Base-by-base conservation (phyloP, 768 basidiomycete species). In the Cystofilobasidium bisporidii region DNA sequence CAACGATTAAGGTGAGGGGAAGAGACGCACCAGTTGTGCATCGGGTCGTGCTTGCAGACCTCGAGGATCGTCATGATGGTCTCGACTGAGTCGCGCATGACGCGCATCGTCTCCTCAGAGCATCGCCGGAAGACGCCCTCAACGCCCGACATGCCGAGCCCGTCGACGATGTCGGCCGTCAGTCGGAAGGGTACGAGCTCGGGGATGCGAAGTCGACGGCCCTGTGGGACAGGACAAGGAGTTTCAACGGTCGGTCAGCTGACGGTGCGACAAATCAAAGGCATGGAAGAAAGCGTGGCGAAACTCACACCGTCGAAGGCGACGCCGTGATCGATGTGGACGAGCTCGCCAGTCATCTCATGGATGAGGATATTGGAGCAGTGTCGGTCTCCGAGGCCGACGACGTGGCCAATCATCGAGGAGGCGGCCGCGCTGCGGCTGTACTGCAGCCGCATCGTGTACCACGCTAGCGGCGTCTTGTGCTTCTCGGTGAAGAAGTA, bases 311-410 rank as follows among this genome's bases (percentile, higher is more conserved):
- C 90, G 69, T 96, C 96, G 76, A 99, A 98, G 0, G 92, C 91
- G 68, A 98, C 91, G 0, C 94, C 94, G 0, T 98, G 81, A 76
- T 99, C 94, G 63, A 99, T 99, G 75, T 96, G 92, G 10, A 98
- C 85, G 55, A 93, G 81, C 74, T 98, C 91, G 20, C 94, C 94
- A 12, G 83, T 85, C 32, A 76, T 76, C 58, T 84, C 83, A 76
- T 98, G 92, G 55, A 98, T 79, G 55, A 99, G 80, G 72, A 99
- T 94, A 77, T 99, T 99, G 50, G 87, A 87, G 9, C 83, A 82
- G 75, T 99, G 94, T 17, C 94, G 83, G 75, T 99, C 94, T 0
- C 94, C 94, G 0, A 99, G 81, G 11, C 94, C 94, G 24, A 98
- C 79, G 50, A 96, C 80, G 73, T 94, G 88, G 0, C 94, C 96